Evolutionary conservation across 2,329 filamentous ascomycete genomes (phyloP).

Genomic region (Ophiostoma sp.): DNA sequence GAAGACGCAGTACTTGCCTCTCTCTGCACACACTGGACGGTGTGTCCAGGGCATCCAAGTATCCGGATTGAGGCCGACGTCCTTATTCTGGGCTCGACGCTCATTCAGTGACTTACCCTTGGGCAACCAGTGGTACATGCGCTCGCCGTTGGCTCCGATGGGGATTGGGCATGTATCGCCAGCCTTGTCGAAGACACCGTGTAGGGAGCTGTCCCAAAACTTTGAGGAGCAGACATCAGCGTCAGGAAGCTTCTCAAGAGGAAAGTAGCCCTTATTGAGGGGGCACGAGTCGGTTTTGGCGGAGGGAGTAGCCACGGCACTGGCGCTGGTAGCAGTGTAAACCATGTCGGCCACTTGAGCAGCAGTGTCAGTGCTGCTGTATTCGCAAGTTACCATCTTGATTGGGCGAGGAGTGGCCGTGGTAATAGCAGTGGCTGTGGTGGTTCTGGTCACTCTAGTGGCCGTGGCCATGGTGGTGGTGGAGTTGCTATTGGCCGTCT

Average conservation of each 20-base stretch:
- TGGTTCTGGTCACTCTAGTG: no score
- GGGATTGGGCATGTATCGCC: conserved; percentile 11
- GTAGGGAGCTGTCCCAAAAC: background rate
- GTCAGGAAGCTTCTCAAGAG: background rate
- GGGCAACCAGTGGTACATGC: conserved; percentile 17
- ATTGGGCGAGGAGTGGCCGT: no score
- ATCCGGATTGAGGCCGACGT: background rate
- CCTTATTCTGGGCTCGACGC: background rate
- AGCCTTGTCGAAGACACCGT: background rate
- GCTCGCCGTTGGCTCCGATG: conserved; percentile 13
- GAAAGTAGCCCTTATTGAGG: background rate
- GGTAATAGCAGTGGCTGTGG: no score
- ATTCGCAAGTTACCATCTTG: no score
- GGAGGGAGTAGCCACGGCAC: no score
- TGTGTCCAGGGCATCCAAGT: conserved; percentile 31
- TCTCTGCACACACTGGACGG: conserved; percentile 27
- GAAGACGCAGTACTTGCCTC: conserved; percentile 29
- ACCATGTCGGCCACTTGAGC: no score
- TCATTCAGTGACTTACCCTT: background rate
- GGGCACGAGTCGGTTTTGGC: background rate
- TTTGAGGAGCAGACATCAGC: conserved; percentile 15
- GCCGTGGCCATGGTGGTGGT: no score
- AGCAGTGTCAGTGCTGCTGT: no score
- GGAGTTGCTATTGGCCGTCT: no score
- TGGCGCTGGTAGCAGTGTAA: no score